Percentiles rank a stretch among this genome's conserved stretches.
phyloP scores from a whole-genome alignment of 345 rosid genomes.

The Ricinus communis region DNA sequence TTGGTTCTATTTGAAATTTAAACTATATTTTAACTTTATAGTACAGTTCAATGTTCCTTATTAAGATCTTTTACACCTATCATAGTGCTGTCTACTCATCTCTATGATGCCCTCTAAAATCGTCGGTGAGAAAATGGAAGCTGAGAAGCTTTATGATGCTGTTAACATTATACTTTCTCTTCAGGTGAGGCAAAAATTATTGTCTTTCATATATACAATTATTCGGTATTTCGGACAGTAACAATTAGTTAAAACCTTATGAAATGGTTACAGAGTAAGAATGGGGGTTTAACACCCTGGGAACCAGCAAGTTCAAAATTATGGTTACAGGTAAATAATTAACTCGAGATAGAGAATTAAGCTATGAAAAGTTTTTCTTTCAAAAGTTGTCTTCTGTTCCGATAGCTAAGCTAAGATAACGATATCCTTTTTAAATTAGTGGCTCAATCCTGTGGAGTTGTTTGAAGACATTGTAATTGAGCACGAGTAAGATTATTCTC shows the following conservation, averaged over 20 bases:
- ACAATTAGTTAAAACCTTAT: not conserved
- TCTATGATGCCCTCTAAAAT: slow-evolving; percentile 29
- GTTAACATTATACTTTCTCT: slow-evolving; percentile 38
- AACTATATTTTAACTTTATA: too few relatives aligned
- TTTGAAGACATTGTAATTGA: slow-evolving; percentile 22
- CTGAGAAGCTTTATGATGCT: slow-evolving; percentile 25
- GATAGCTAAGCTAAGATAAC: too few relatives aligned
- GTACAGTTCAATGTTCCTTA: too few relatives aligned
- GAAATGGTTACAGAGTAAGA: slow-evolving; percentile 30
- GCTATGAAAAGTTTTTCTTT: not conserved
- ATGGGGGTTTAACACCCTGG: slow-evolving; percentile 47
- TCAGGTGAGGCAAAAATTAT: slow-evolving; percentile 30
- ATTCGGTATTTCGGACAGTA: not conserved
- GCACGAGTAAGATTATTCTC: slow-evolving; percentile 20
- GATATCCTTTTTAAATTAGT: not conserved
- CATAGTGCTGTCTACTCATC: slow-evolving; percentile 38
- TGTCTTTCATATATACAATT: not conserved
- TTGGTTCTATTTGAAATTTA: not conserved
- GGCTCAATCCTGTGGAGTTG: slow-evolving; percentile 28
- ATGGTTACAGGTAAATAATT: slow-evolving; percentile 30
- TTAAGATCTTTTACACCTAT: not conserved
- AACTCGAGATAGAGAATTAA: not conserved
- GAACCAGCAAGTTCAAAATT: slow-evolving; percentile 27
- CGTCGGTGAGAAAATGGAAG: slow-evolving; percentile 37
- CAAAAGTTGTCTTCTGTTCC: not conserved